These are phyloP conservation scores for Pouteria campechiana DNA, from an alignment of 179 eudicot genomes.

Conservation along the genomic window DNA sequence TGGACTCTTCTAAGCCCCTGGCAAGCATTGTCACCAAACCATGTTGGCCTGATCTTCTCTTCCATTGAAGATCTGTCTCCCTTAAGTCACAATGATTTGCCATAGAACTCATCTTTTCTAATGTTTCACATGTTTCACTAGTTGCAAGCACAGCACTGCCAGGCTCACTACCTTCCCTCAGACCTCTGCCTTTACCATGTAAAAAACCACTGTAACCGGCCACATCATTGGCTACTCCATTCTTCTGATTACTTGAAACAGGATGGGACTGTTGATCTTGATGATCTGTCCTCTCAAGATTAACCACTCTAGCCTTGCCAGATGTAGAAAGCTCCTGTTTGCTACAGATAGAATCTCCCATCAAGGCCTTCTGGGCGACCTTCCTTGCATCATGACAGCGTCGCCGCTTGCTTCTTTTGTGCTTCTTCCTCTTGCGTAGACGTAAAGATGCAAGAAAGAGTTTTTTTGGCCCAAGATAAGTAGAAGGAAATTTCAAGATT, in stretches of 20 bases:
- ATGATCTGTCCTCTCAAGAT: neutral
- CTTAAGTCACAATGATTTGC: constrained; percentile 9
- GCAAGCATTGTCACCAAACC: constrained; percentile 28
- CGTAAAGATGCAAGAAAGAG: constrained; percentile 32
- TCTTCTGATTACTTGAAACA: constrained; percentile 9
- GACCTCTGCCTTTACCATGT: constrained; percentile 9
- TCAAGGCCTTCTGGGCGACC: constrained; percentile 10
- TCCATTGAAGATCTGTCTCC: constrained; percentile 9
- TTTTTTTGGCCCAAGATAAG: constrained; percentile 49
- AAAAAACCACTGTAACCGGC: neutral
- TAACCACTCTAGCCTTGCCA: constrained; percentile 6
- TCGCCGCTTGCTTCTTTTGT: constrained; percentile 28
- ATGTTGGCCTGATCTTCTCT: constrained; percentile 13
- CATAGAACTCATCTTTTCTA: constrained; percentile 4
- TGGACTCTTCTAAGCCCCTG: constrained; percentile 32
- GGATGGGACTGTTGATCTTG: constrained; percentile 6
- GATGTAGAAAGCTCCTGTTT: constrained; percentile 40
- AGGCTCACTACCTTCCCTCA: constrained; percentile 11
- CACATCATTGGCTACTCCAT: constrained; percentile 5
- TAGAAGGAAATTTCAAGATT: too few relatives aligned
- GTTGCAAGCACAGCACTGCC: constrained; percentile 19
- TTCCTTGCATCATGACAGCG: constrained; percentile 7
- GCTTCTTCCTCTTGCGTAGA: constrained; percentile 38
- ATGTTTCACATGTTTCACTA: too few relatives aligned
- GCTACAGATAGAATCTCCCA: constrained; percentile 6